A percentile compares a stretch with the other conserved stretches of the same genome.
These are phyloP conservation scores for Erysiphe pulchra DNA, from an alignment of 2,329 filamentous ascomycete genomes.

Conservation along the genomic window DNA sequence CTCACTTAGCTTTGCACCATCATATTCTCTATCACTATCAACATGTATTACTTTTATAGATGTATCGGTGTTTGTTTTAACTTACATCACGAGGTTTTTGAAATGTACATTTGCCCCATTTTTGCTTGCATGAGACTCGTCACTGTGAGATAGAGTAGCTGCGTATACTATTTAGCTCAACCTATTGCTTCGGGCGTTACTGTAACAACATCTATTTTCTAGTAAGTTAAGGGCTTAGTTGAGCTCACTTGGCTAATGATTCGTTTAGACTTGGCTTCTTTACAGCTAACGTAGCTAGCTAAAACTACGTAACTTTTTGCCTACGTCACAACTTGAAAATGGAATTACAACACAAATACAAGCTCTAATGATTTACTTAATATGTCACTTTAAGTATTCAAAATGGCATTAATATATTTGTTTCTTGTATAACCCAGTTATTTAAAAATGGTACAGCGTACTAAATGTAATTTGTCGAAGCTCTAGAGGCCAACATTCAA, in stretches of 20 bases:
- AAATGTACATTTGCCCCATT: background rate
- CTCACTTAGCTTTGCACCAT: background rate
- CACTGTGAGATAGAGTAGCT: background rate
- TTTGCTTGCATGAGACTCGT: background rate
- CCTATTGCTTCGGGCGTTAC: background rate
- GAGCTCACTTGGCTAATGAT: background rate
- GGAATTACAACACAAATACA: too few species aligned
- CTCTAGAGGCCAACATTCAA: conserved; percentile 1
- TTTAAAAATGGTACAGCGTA: background rate
- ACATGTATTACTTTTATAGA: background rate
- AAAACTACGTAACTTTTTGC: too few species aligned
- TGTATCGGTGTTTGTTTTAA: background rate
- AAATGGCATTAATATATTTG: too few species aligned
- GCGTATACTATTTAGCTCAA: background rate
- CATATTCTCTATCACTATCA: background rate
- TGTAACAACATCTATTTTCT: background rate
- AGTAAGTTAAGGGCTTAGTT: background rate
- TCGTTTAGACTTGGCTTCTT: background rate
- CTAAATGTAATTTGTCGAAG: background rate
- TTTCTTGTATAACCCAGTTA: too few species aligned
- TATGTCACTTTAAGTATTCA: too few species aligned
- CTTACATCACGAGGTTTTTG: background rate
- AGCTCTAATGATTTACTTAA: background rate
- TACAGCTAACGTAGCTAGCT: conserved; percentile 1
- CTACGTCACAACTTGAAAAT: too few species aligned